Base-by-base conservation (phyloP, 2,329 filamentous ascomycete genomes). In the Monosporascus ibericus region DNA sequence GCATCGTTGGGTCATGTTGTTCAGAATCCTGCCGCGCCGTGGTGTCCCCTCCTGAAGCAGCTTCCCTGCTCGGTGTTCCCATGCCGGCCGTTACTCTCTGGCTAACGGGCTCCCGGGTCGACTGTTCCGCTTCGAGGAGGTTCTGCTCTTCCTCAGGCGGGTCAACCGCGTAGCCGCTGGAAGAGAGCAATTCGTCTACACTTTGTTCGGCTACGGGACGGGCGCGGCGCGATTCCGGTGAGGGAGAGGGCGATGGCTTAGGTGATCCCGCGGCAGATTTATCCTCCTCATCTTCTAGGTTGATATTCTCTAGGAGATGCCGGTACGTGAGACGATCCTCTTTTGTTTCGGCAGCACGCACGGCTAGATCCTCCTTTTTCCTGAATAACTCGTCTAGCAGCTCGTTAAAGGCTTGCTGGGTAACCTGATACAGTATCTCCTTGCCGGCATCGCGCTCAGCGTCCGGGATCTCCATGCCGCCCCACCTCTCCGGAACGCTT, bases 381-480 rank as follows among this genome's bases (percentile, higher is more conserved):
- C 87, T 87, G 73, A 99, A 99, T 0, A 99, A 77, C 1, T 85
- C 80, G 64, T 97, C 90, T 0, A 99, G 80, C 2, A 97, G 75
- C 70, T 97, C 91, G 63, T 97, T 96, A 72, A 96, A 90, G 0
- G 90, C 88, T 68, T 96, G 88, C 68, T 96, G 91, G 0, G 90
- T 91, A 34, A 95, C 85, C 67, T 96, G 89, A 64, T 95, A 96
- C 1, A 97, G 74, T 4, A 96, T 87, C 65, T 97, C 90, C 60
- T 87, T 90, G 38, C 90, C 90, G 6, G 90, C 85, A 66, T 96
- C 91, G 54, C 80, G 81, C 67, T 96, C 91, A 1, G 87, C 85
- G 58, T 88, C 84, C 1, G 88, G 87, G 17, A 95, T 85, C 49
- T 90, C 87, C 68, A 89, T 86, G 18, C 86, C 86, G 48, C 86